Evolutionary conservation across 257 asterid species (phyloP), one percentile per base, ranked within the genome.

Genomic region (Lavandula angustifolia): DNA sequence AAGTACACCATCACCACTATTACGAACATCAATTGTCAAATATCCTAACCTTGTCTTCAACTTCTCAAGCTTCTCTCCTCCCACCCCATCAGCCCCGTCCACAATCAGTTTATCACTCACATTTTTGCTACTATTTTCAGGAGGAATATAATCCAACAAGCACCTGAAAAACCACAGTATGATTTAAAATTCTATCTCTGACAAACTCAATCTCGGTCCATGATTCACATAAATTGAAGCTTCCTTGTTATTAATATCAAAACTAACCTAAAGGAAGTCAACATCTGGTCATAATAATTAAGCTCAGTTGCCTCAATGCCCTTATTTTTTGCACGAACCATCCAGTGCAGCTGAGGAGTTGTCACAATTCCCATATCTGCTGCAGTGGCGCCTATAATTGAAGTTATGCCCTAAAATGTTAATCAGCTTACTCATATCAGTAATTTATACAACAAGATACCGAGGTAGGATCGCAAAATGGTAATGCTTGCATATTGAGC

Each of bases 301-400:
- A 46, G 5, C 67, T 87, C 95, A 69, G 95, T 85, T 62, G 95
- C 89, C 76, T 84, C 84, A 62, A 74, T 22, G 66, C 95, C 89
- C 37, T 82, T 87, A 73, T 90, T 94, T 80, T 63, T 80, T 8
- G 80, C 86, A 70, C 88, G 92, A 68, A 94, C 96, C 95, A 90
- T 85, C 99, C 99, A 94, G 63, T 94, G 99, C 60, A 94, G 88
- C 66, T 87, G 97, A 71, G 99, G 96, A 55, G 97, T 90, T 52
- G 95, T 94, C 63, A 90, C 70, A 56, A 94, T 70, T 76, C 96
- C 96, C 83, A 84, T 76, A 66, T 87, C 94, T 14, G 54, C 70
- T 55, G 81, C 82, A 78, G 58, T 63, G 75, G 86, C 87, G 73
- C 92, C 84, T 66, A 78, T 38, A 60, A 94, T 72, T 70, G 95